Evolutionary conservation across 164 flowering plant genomes (phyloP).

Genomic region (Tinospora cordifolia): DNA sequence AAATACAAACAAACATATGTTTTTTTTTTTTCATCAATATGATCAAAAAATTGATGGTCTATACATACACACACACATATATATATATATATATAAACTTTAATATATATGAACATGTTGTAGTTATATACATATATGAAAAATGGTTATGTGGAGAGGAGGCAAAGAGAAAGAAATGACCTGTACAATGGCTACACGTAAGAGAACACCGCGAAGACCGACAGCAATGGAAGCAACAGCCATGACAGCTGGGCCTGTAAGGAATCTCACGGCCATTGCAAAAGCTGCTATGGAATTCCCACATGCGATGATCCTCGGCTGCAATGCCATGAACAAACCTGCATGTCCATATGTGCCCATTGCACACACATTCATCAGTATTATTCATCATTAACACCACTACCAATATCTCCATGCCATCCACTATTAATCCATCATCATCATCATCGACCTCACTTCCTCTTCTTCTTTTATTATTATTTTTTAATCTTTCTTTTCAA

Average conservation of each 20-base stretch:
- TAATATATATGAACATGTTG: conserved; percentile 12
- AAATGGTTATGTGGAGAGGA: conserved; percentile 29
- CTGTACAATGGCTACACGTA: conserved; percentile 88
- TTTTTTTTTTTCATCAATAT: no score
- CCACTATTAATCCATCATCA: not conserved
- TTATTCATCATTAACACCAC: conserved; percentile 16
- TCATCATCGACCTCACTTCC: not conserved
- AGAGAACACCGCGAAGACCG: conserved; percentile 71
- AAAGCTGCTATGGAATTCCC: conserved; percentile 80
- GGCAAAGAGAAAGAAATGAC: conserved; percentile 26
- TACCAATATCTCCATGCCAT: not conserved
- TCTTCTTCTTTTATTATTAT: no score
- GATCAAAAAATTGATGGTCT: not conserved
- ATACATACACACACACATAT: not conserved
- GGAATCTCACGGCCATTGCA: conserved; percentile 92
- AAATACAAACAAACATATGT: not conserved
- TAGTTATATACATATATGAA: not conserved
- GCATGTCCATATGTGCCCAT: conserved; percentile 13
- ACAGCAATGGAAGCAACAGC: conserved; percentile 87
- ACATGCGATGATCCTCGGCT: conserved; percentile 96
- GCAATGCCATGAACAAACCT: conserved; percentile 98
- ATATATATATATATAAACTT: no score
- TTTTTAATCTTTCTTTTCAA: not conserved
- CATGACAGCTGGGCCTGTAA: conserved; percentile 94
- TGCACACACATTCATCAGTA: conserved; percentile 9